Percentiles rank a stretch among this genome's conserved stretches.
Conservation (phyloP, 1,139 yeast species). For the Pichia sp. region DNA sequence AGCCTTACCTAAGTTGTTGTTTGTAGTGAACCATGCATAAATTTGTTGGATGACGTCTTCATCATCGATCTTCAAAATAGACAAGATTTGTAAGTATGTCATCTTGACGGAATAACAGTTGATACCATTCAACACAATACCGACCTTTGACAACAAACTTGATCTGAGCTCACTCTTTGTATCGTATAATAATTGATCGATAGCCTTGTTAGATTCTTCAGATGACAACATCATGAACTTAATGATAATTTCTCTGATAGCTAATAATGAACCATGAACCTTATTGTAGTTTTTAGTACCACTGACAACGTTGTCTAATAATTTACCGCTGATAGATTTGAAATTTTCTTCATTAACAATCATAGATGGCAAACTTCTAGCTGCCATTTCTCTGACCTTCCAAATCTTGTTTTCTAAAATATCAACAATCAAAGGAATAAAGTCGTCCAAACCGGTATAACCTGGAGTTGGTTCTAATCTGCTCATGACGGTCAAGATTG, state of each 20-base stretch:
- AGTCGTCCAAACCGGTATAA: slow-evolving; percentile 49
- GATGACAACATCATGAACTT: slow-evolving; percentile 6
- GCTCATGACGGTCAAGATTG: slow-evolving; percentile 70
- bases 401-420: slow-evolving; percentile 58
- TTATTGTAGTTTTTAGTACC: slow-evolving; percentile 38
- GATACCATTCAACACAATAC: slow-evolving; percentile 4
- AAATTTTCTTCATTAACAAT: slow-evolving; percentile 32
- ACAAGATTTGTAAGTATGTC: slow-evolving; percentile 23
- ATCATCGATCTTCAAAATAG: slow-evolving; percentile 1
- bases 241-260: slow-evolving; percentile 27
- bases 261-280: slow-evolving; percentile 58
- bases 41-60: slow-evolving; percentile 15
- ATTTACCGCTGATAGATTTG: neutral
- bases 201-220: slow-evolving; percentile 5
- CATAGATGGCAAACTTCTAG: slow-evolving; percentile 62
- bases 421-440: slow-evolving; percentile 43
- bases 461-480: slow-evolving; percentile 62
- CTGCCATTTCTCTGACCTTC: slow-evolving; percentile 87
- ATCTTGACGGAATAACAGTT: slow-evolving; percentile 19
- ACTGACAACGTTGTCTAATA: slow-evolving; percentile 18
- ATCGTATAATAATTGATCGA: neutral
- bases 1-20: slow-evolving; percentile 14
- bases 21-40: slow-evolving; percentile 34
- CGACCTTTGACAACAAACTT: slow-evolving; percentile 1
- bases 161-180: slow-evolving; percentile 4